Percentiles rank a stretch among this genome's conserved stretches.
Conservation (phyloP, 495 filamentous ascomycete species). For the Peziza echinospora region DNA sequence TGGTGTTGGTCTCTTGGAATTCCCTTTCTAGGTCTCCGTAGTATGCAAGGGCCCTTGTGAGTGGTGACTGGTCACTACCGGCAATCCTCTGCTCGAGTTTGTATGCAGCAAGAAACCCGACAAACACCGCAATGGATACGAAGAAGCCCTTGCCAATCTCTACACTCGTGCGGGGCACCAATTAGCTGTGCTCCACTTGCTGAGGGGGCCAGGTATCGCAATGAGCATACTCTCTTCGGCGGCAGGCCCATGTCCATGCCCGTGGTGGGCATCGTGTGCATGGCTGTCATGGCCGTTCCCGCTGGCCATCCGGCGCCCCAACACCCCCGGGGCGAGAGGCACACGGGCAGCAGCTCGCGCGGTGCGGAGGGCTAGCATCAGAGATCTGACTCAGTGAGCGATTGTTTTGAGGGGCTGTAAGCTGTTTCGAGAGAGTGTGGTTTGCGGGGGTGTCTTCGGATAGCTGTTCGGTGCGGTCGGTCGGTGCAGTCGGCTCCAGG, state of each 20-base stretch:
- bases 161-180: neutral
- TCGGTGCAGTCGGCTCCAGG: no score
- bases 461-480: no score
- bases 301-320: neutral
- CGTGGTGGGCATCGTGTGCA: neutral
- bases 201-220: neutral
- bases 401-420: no score
- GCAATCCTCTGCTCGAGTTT: conserved; percentile 26
- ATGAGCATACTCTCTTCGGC: neutral
- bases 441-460: no score
- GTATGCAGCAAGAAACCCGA: conserved; percentile 37
- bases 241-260: neutral
- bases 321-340: neutral
- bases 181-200: neutral
- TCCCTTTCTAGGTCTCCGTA: conserved; percentile 28
- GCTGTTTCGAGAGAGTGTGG: no score
- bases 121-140: conserved; percentile 35
- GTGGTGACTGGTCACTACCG: conserved; percentile 29
- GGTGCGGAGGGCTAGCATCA: neutral
- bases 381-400: no score
- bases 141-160: conserved; percentile 33
- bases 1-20: conserved; percentile 36
- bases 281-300: neutral
- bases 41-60: conserved; percentile 36
- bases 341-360: neutral